A percentile compares a stretch with the other conserved stretches of the same genome.
phyloP scores from a whole-genome alignment of 306 rosid species.

The Trichosanthes truncata region DNA sequence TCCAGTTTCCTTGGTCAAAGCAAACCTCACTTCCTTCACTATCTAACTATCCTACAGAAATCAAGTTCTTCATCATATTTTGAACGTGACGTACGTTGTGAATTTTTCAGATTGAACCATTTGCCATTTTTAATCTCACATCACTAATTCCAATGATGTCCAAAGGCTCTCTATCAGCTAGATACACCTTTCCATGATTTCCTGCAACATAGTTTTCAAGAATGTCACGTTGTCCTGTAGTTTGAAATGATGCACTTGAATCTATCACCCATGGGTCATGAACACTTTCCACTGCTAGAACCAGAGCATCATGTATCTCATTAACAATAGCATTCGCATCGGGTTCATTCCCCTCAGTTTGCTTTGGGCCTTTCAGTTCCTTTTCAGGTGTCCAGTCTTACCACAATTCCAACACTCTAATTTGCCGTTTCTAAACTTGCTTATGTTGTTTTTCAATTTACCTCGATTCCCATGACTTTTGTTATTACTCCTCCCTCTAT shows the following conservation, averaged over 20 bases:
- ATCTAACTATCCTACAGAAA: too few species aligned
- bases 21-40: too few species aligned
- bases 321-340: not conserved
- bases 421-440: not conserved
- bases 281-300: not conserved
- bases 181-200: not conserved
- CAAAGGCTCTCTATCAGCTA: too few species aligned
- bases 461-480: too few species aligned
- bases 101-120: not conserved
- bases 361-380: too few species aligned
- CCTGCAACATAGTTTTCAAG: too few species aligned
- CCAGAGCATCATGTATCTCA: not conserved
- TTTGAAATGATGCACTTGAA: not conserved
- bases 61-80: too few species aligned
- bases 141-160: not conserved
- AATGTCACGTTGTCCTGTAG: not conserved
- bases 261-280: not conserved
- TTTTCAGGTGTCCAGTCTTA: not conserved
- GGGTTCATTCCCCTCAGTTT: not conserved
- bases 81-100: not conserved
- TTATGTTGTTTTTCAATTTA: too few species aligned
- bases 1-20: too few species aligned
- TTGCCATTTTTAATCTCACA: not conserved
- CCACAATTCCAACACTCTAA: not conserved
- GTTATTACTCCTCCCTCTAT: not conserved